These are phyloP conservation scores for Geotrichum ghanense DNA, from an alignment of 805 yeast genomes.

Conservation along the genomic window DNA sequence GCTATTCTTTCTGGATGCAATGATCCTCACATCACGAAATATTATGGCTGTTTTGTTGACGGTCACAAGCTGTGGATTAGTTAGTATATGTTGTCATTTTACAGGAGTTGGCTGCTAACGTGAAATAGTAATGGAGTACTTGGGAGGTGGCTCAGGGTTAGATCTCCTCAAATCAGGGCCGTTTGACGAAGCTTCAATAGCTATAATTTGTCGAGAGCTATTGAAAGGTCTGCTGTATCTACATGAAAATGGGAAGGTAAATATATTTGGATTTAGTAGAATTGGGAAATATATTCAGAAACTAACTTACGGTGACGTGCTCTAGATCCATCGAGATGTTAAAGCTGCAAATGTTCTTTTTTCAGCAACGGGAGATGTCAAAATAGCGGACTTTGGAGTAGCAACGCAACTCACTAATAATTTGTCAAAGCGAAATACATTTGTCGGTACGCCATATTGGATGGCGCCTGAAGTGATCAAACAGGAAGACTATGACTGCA, in stretches of 20 bases:
- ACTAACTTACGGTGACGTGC: too few relatives aligned
- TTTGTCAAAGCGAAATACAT: slow-evolving; percentile 36
- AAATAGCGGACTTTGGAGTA: slow-evolving; percentile 92
- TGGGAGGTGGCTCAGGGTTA: slow-evolving; percentile 67
- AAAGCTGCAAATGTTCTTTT: slow-evolving; percentile 85
- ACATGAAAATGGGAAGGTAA: slow-evolving; percentile 46
- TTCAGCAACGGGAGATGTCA: slow-evolving; percentile 60
- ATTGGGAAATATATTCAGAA: slow-evolving; percentile 5
- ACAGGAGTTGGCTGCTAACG: too few relatives aligned
- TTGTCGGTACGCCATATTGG: slow-evolving; percentile 62
- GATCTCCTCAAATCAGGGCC: slow-evolving; percentile 44
- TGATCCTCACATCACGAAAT: slow-evolving; percentile 49
- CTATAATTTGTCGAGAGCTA: slow-evolving; percentile 42
- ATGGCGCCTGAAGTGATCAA: slow-evolving; percentile 98
- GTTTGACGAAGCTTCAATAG: slow-evolving; percentile 43
- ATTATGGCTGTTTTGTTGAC: slow-evolving; percentile 60
- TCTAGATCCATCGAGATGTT: slow-evolving; percentile 72
- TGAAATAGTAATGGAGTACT: slow-evolving; percentile 57
- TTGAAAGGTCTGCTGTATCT: slow-evolving; percentile 52
- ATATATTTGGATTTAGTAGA: not conserved
- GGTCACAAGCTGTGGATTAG: slow-evolving; percentile 62
- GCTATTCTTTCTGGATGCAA: slow-evolving; percentile 56
- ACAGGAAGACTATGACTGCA: slow-evolving; percentile 64
- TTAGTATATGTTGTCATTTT: slow-evolving; percentile 4
- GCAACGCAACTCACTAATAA: slow-evolving; percentile 66